Evolutionary conservation across 2,329 filamentous ascomycete genomes (phyloP), one percentile per base, ranked within the genome.

Genomic region (Aureobasidium sp.): DNA sequence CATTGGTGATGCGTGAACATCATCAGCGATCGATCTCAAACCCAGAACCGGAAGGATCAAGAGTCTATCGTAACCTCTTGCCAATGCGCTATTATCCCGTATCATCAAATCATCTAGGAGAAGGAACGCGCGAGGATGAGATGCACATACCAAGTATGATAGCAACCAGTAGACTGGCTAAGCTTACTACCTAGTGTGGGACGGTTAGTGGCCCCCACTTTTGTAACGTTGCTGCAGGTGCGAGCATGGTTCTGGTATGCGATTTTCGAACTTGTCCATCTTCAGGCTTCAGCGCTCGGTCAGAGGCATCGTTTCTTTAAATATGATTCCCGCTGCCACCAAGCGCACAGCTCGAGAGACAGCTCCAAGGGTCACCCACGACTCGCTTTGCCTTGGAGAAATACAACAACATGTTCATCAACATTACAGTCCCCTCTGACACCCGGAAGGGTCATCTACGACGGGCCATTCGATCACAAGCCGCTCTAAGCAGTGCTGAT

Each of bases 391-490:
- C 15, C 15, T 23, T n/a, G 17, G 2, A 35, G 15, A 13, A 38
- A 53, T 53, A 35, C 49, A 33, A 45, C 9, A 55, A 11, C 3
- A 53, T 55, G 51, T 55, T 55, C 11, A 55, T 55, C 51, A 55
- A 55, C 13, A 55, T 55, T 4, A 40, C 40, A 23, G 11, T 31
- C 51, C 51, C 51, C 15, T 43, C 51, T 43, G 51, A 55, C 38
- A 55, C 51, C 10, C 51, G 43, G 27, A 55, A 55, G 35, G 51
- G 27, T 17, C 17, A 27, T 35, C 38, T 55, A 27, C 51, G 51
- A 55, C 25, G 51, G 13, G 51, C 51, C 8, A 55, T 55, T 35
- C 51, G 51, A 23, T 55, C 51, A n/a, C 51, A 55, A 19, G 51
- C 51, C 13, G 51, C 51, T 8, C 10, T 55, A 5, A 55, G 51